Conservation (phyloP, 495 filamentous ascomycete species). For the Ascobolus immersus region DNA sequence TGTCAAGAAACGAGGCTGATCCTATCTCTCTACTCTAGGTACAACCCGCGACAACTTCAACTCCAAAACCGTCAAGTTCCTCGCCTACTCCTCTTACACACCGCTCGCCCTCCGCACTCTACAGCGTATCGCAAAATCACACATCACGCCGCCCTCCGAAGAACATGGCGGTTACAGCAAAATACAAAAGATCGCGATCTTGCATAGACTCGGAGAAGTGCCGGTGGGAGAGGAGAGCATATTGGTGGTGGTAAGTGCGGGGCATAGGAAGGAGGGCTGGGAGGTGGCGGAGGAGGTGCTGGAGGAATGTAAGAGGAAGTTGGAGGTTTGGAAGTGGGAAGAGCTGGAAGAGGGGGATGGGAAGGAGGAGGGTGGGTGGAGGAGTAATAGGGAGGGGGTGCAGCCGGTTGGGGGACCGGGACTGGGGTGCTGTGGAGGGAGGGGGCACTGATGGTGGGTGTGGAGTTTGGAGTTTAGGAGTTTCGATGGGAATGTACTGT, state of each 20-base stretch:
- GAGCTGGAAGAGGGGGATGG: not conserved
- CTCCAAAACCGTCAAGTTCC: slow-evolving; percentile 42
- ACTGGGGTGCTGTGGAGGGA: not conserved
- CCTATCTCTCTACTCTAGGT: too few relatives aligned
- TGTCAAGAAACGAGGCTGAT: slow-evolving; percentile 6
- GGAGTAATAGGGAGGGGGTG: not conserved
- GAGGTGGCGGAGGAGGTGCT: not conserved
- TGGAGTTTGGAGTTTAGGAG: slow-evolving; percentile 1
- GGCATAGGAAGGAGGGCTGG: not conserved
- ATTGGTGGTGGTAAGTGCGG: not conserved
- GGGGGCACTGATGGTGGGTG: slow-evolving; percentile 12
- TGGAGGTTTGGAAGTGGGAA: not conserved
- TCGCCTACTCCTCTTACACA: slow-evolving; percentile 63
- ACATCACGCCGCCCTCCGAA: too few relatives aligned
- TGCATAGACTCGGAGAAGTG: not conserved
- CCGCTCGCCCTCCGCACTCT: slow-evolving; percentile 55
- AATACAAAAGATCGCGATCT: not conserved
- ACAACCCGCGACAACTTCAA: slow-evolving; percentile 73
- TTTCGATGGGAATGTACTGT: too few relatives aligned
- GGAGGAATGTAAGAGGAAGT: not conserved
- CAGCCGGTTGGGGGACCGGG: not conserved
- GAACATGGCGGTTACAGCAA: too few relatives aligned
- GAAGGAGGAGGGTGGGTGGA: not conserved
- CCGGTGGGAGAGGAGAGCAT: too few relatives aligned
- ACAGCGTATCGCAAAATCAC: too few relatives aligned